Base-by-base conservation (phyloP, 164 flowering plant genomes). In the Houttuynia cordata region DNA sequence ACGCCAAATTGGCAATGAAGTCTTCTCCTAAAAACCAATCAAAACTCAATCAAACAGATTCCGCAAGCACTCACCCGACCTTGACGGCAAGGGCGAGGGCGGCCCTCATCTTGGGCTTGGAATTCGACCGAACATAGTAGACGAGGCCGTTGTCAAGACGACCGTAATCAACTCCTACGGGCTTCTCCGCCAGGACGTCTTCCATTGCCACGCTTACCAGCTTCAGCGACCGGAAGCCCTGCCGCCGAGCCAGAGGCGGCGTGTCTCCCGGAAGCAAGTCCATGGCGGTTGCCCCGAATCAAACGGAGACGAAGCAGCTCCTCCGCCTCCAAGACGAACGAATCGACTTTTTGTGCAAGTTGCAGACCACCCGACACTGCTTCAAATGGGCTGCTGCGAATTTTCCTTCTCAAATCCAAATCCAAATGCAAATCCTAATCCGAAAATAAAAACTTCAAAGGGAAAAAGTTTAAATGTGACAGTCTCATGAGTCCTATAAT, bases 21-120 rank as follows among this genome's bases (percentile, higher is more conserved):
- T 30, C 37, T 2, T 30, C 0, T 12, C 55, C 55, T n/a, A 52
- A 18, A 2, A 52, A 52, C 23, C 12, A 1, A 8, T 18, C 17
- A 9, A 21, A 52, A 8, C 21, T 52, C 55, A 18, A 52, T 52
- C 19, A 1, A 52, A n/a, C 17, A 53, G 20, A 45, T 1, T 42
- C 59, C 22, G 18, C n/a, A 21, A 25, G 52, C 50, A 59, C 80
- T 71, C 57, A 91, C 97, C 98, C 98, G 67, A 71, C 98, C 68
- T 81, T 86, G 61, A 91, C 92, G 23, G 87, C 96, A 54, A 91
- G 92, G 24, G 98, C 86, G 30, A 91, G 91, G 61, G 98, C 98
- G 7, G 98, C 96, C 56, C 98, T 65, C 96, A 88, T 88, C 72
- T 70, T 73, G 50, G 98, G 98, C 79, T 91, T 88, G 54, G 96